Evolutionary conservation across 2,329 filamentous ascomycete genomes (phyloP).

Genomic region (Fusarium xyrophilum): DNA sequence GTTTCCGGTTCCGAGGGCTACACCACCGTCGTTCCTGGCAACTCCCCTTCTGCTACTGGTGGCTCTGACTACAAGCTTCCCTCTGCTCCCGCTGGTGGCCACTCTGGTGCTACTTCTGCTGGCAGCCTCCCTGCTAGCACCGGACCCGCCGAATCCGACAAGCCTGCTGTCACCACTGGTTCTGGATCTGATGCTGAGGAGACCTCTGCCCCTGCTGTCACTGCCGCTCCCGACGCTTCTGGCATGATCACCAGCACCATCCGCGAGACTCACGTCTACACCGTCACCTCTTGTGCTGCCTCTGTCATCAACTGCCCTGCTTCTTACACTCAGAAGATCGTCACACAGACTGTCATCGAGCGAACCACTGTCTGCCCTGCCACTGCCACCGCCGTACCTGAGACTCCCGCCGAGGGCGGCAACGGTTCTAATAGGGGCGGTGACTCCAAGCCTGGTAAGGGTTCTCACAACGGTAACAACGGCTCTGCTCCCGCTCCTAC

Average conservation of each 20-base stretch:
- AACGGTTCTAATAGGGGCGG: background rate
- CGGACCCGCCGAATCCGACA: background rate
- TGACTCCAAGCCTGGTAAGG: constrained; percentile 1
- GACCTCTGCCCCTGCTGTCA: constrained; percentile 14
- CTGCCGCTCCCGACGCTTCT: constrained; percentile 15
- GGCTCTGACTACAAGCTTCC: background rate
- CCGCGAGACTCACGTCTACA: constrained; percentile 38
- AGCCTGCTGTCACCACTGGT: constrained; percentile 4
- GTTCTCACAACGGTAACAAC: background rate
- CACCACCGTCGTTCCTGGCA: background rate
- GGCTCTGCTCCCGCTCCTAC: constrained; percentile 19
- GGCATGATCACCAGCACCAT: constrained; percentile 36
- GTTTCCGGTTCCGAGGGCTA: background rate
- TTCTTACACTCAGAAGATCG: constrained; percentile 44
- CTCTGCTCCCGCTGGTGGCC: background rate
- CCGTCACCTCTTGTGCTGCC: constrained; percentile 49
- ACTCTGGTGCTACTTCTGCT: constrained; percentile 2
- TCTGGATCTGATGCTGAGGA: constrained; percentile 10
- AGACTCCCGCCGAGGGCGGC: background rate
- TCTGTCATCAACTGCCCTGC: constrained; percentile 51
- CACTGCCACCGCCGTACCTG: constrained; percentile 18
- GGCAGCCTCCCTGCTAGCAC: constrained; percentile 11
- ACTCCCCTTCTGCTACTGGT: background rate
- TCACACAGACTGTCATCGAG: constrained; percentile 37
- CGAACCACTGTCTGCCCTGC: constrained; percentile 37